A percentile compares a stretch with the other conserved stretches of the same genome.
phyloP scores from a whole-genome alignment of 495 filamentous ascomycete species.

The Cercophora newfieldiana region DNA sequence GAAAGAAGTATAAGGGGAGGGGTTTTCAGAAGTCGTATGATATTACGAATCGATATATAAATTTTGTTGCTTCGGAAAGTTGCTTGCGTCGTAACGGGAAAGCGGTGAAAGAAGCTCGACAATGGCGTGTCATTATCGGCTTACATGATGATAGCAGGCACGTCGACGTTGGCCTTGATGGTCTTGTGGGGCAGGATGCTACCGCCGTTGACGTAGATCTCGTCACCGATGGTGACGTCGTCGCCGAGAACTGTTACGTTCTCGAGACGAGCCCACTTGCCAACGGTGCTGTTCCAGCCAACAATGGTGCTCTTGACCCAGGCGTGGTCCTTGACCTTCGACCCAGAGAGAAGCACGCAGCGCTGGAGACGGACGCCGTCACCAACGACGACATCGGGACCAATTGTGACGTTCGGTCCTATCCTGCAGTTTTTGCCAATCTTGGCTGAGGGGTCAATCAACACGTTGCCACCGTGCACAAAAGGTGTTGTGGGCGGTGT shows the following conservation, averaged over 20 bases:
- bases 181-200: slow-evolving; percentile 97
- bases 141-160: slow-evolving; percentile 87
- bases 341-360: slow-evolving; percentile 83
- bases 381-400: slow-evolving; percentile 89
- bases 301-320: slow-evolving; percentile 99
- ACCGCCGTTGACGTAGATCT: slow-evolving; percentile 98
- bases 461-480: slow-evolving; percentile 93
- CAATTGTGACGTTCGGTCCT: slow-evolving; percentile 96
- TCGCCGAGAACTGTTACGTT: slow-evolving; percentile 97
- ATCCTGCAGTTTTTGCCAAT: slow-evolving; percentile 99
- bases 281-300: slow-evolving; percentile 96
- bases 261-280: slow-evolving; percentile 93
- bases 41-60: not conserved
- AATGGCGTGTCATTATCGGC: not conserved
- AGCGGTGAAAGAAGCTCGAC: not conserved
- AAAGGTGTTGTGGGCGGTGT: slow-evolving; percentile 72
- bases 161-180: slow-evolving; percentile 97
- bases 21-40: not conserved
- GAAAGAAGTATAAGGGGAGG: not conserved
- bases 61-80: not conserved
- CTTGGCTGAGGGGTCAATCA: slow-evolving; percentile 93
- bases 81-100: not conserved
- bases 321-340: slow-evolving; percentile 97
- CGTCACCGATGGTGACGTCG: slow-evolving; percentile 98
- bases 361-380: slow-evolving; percentile 95